These are phyloP conservation scores for Cardamine occulta DNA, from an alignment of 345 rosid species.

Conservation along the genomic window DNA sequence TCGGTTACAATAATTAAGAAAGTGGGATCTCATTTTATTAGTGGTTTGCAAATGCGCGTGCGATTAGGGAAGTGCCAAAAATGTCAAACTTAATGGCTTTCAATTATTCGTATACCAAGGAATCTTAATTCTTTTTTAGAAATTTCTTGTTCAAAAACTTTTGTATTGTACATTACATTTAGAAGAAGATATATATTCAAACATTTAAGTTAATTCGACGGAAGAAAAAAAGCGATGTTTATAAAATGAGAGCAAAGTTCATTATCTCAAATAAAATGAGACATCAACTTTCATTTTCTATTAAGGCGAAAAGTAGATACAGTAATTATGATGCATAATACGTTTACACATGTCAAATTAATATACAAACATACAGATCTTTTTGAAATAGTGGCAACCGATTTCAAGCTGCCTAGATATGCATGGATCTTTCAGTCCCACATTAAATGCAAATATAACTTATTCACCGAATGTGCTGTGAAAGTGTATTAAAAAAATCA, in stretches of 20 bases:
- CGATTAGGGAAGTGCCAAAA: slow-evolving; percentile 28
- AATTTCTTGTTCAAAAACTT: neutral
- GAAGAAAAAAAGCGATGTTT: too few relatives aligned
- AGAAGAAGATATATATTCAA: too few relatives aligned
- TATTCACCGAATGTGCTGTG: neutral
- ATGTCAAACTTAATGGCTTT: slow-evolving; percentile 41
- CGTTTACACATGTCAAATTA: neutral
- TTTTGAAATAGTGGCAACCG: neutral
- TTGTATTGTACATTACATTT: neutral
- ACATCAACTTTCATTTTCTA: neutral
- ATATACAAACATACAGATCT: neutral
- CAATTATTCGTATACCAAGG: slow-evolving; percentile 33
- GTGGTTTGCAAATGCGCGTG: slow-evolving; percentile 41
- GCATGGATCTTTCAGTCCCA: neutral
- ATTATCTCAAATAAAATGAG: neutral
- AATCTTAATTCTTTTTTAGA: slow-evolving; percentile 22
- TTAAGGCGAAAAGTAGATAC: neutral
- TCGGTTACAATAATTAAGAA: slow-evolving; percentile 13
- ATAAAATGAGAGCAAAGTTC: neutral
- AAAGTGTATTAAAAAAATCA: neutral
- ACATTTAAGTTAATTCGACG: neutral
- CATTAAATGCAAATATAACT: neutral
- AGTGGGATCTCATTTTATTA: slow-evolving; percentile 32
- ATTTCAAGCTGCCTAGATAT: neutral
- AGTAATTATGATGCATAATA: neutral